Percentiles rank a stretch among this genome's conserved stretches.
These are phyloP conservation scores for Mycena alexandri DNA, from an alignment of 768 basidiomycete species.

Conservation along the genomic window DNA sequence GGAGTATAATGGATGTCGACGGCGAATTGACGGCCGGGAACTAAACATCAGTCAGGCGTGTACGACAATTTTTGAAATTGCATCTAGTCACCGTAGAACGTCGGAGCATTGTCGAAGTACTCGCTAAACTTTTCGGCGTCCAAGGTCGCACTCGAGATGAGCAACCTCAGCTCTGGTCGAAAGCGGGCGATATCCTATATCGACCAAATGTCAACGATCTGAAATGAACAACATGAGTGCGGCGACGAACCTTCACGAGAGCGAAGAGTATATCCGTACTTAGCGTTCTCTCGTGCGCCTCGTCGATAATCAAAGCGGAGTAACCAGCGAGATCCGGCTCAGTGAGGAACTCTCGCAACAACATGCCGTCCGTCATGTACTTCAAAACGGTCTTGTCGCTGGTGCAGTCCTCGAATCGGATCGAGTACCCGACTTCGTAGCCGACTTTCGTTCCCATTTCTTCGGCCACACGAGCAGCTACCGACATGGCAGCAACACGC, in stretches of 20 bases:
- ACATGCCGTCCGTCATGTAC: conserved; percentile 99
- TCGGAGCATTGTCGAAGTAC: conserved; percentile 96
- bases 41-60: conserved; percentile 54
- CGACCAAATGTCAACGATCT: conserved; percentile 44
- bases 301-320: conserved; percentile 96
- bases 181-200: conserved; percentile 95
- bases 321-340: conserved; percentile 98
- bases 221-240: conserved; percentile 37
- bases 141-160: conserved; percentile 97
- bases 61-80: background rate
- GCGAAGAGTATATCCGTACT: conserved; percentile 99
- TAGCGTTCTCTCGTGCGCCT: conserved; percentile 97
- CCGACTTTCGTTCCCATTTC: conserved; percentile 98
- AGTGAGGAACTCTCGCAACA: conserved; percentile 95
- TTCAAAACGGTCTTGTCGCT: conserved; percentile 99
- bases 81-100: conserved; percentile 82
- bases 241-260: conserved; percentile 90
- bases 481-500: conserved; percentile 99
- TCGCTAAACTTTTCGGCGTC: conserved; percentile 98
- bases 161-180: conserved; percentile 90
- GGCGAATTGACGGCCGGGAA: conserved; percentile 96
- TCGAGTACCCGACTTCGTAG: conserved; percentile 99
- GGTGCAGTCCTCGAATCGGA: conserved; percentile 99
- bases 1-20: conserved; percentile 99
- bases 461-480: conserved; percentile 98